Conservation (phyloP, 2,329 filamentous ascomycete genomes). For the Truncatella angustata region DNA sequence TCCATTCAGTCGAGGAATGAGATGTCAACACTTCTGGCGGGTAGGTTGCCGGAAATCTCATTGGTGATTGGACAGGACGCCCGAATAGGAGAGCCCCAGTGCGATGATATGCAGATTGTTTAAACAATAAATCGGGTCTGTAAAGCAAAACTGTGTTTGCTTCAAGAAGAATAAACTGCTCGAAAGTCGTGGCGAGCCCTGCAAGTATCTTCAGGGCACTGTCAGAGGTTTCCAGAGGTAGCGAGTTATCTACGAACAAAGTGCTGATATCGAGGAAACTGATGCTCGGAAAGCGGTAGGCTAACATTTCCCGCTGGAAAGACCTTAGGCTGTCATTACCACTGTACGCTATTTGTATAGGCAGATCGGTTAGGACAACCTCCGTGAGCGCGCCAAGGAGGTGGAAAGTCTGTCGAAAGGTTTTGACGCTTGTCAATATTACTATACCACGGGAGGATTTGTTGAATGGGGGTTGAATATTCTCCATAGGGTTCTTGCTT, state of each 20-base stretch:
- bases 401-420: neutral
- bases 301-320: slow-evolving; percentile 1
- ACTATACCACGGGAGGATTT: neutral
- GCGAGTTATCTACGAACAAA: neutral
- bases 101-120: neutral
- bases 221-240: neutral
- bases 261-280: neutral
- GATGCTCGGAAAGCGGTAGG: neutral
- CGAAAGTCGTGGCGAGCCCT: slow-evolving; percentile 1
- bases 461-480: neutral
- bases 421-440: neutral
- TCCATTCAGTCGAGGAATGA: neutral
- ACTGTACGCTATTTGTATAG: neutral
- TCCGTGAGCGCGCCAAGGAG: neutral
- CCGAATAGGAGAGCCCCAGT: neutral
- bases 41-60: too few species aligned
- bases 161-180: neutral
- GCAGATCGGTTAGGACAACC: neutral
- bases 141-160: neutral
- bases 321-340: slow-evolving; percentile 1
- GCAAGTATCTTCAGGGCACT: neutral
- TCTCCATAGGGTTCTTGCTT: neutral
- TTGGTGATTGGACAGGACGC: neutral
- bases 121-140: neutral
- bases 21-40: neutral